Evolutionary conservation across 208 protist genomes (phyloP).

Genomic region (Wallacemonas sp.): DNA sequence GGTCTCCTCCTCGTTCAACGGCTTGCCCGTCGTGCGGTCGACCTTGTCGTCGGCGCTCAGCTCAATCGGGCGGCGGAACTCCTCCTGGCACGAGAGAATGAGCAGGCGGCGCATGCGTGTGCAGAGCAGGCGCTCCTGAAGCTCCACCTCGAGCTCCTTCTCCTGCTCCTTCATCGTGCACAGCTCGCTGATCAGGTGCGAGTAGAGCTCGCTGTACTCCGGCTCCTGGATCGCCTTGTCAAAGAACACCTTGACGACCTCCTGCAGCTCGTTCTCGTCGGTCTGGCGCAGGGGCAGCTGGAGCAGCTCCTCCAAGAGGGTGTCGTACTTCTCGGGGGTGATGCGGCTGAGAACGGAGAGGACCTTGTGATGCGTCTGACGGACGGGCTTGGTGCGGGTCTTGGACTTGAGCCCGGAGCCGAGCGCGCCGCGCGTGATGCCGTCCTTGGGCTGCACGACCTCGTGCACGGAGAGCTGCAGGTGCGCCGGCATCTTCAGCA

Average conservation of each 20-base stretch:
- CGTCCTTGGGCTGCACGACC: conserved; percentile 46
- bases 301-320: conserved; percentile 70
- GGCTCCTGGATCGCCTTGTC: conserved; percentile 88
- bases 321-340: conserved; percentile 79
- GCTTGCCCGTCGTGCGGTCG: conserved; percentile 65
- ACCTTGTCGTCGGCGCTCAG: conserved; percentile 69
- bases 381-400: conserved; percentile 55
- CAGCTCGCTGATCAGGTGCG: conserved; percentile 67
- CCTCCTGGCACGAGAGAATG: conserved; percentile 57
- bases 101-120: conserved; percentile 64
- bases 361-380: conserved; percentile 84
- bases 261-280: conserved; percentile 76
- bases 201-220: conserved; percentile 78
- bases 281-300: conserved; percentile 77
- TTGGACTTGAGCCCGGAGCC: conserved; percentile 53
- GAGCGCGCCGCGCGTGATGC: conserved; percentile 58
- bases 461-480: conserved; percentile 76
- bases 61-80: conserved; percentile 74
- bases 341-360: conserved; percentile 87
- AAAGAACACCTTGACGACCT: conserved; percentile 85
- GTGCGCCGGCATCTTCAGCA: conserved; percentile 83
- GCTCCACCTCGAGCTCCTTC: conserved; percentile 46
- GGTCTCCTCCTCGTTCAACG: conserved; percentile 67
- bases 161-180: conserved; percentile 64
- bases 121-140: conserved; percentile 61